A percentile compares a stretch with the other conserved stretches of the same genome.
Evolutionary conservation across 768 basidiomycete species (phyloP).

Genomic region (Neoboletus magnificus): DNA sequence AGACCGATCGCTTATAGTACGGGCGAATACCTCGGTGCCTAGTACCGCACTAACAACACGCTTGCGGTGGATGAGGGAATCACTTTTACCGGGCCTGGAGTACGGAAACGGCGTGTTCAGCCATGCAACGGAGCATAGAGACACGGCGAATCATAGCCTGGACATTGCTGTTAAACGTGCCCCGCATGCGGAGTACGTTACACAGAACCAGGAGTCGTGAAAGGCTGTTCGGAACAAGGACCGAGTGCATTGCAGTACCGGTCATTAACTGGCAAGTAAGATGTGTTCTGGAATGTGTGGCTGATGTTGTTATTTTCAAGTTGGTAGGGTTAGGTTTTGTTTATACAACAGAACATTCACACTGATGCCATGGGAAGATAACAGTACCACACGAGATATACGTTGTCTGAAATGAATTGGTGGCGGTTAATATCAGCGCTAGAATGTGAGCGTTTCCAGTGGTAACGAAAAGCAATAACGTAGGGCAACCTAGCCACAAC

Average conservation of each 20-base stretch:
- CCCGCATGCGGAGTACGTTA: slow-evolving; percentile 1
- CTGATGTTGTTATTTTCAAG: slow-evolving; percentile 7
- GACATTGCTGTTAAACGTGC: not conserved
- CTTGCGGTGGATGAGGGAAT: not conserved
- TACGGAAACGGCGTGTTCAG: not conserved
- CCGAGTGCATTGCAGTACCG: not conserved
- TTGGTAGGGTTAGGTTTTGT: too few species aligned
- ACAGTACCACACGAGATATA: not conserved
- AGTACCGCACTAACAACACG: slow-evolving; percentile 13
- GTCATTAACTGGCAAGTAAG: not conserved
- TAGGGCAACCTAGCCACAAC: not conserved
- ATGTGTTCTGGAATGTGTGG: not conserved
- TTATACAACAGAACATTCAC: too few species aligned
- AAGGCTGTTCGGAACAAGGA: not conserved
- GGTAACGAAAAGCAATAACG: not conserved
- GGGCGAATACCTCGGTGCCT: not conserved
- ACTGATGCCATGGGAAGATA: too few species aligned
- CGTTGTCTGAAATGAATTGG: not conserved
- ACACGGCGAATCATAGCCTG: not conserved
- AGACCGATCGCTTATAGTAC: slow-evolving; percentile 12
- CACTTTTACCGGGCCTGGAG: not conserved
- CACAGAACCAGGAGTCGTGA: not conserved
- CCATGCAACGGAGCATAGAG: not conserved
- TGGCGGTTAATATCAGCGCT: not conserved
- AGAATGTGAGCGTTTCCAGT: not conserved